Evolutionary conservation across 2,329 filamentous ascomycete genomes (phyloP).

Genomic region (Nectriaceae sp.): DNA sequence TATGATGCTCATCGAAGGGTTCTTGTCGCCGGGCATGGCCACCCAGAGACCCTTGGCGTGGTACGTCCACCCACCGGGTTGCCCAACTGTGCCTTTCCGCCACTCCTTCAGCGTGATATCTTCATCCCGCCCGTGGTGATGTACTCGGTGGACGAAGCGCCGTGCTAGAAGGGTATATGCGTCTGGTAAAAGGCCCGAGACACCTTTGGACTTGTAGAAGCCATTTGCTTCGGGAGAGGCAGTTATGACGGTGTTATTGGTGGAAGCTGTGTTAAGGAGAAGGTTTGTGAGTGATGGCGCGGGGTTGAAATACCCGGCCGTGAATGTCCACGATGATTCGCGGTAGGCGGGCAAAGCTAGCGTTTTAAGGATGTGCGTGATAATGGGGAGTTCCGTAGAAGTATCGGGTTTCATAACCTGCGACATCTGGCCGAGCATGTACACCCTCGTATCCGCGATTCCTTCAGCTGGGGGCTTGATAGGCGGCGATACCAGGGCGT

Average conservation of each 20-base stretch:
- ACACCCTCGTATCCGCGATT: constrained; percentile 69
- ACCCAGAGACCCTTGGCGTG: constrained; percentile 97
- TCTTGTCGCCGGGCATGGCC: constrained; percentile 64
- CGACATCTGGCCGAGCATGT: constrained; percentile 85
- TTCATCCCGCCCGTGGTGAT: constrained; percentile 47
- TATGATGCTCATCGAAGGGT: constrained; percentile 78
- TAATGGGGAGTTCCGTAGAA: constrained; percentile 85
- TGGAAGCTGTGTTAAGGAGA: constrained; percentile 71
- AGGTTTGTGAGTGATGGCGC: constrained; percentile 80
- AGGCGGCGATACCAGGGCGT: constrained; percentile 59
- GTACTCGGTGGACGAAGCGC: constrained; percentile 69
- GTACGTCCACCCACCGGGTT: constrained; percentile 91
- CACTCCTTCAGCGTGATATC: constrained; percentile 82
- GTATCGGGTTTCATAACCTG: constrained; percentile 77
- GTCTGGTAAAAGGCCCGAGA: constrained; percentile 86
- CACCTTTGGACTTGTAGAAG: constrained; percentile 85
- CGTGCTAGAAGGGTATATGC: constrained; percentile 89
- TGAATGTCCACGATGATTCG: constrained; percentile 88
- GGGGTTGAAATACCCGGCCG: constrained; percentile 98
- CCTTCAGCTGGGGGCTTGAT: constrained; percentile 17
- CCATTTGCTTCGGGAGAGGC: constrained; percentile 93
- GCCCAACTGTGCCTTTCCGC: constrained; percentile 77
- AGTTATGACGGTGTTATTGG: constrained; percentile 80
- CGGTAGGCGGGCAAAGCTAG: constrained; percentile 65
- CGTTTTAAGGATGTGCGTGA: constrained; percentile 72